Base-by-base conservation (phyloP, 805 yeast species). In the Millerozyma acaciae region DNA sequence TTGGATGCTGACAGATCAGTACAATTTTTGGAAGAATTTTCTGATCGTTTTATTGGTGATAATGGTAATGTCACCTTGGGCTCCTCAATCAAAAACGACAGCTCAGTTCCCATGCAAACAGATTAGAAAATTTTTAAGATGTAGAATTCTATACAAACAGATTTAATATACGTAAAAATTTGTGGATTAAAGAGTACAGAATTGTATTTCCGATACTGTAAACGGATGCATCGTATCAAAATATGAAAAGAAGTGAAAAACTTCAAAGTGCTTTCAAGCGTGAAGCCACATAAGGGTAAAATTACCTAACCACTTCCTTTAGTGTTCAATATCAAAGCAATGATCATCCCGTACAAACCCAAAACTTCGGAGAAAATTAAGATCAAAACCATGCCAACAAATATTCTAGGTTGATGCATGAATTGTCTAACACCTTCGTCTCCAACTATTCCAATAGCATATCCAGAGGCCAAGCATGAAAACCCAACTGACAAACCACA, bases 401-500 rank as follows among this genome's bases (percentile, higher is more conserved):
- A 86, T 42, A 86, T 68, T 53, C 88, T 73, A 31, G 94, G 90
- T 60, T 86, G 95, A 53, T 84, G 86, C 86, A 85, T 82, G 47
- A 74, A 78, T 50, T 82, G 85, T 50, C 96, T 77, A 29, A 86
- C 95, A 44, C 96, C 96, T 51, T 84, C 94, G 53, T 86, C 96
- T 26, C 96, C 96, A 23, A 86, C 96, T 43, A 86, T 81, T 32
- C 96, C 96, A 65, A 86, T 86, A 38, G 98, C 93, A 62, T 89
- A 93, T 28, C 99, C 99, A 39, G 95, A 84, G 25, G 97, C 89
- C 55, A 93, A 71, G 59, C 97, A 89, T 4, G 97, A 88, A 53
- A 93, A 87, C 2, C 99, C 99, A 27, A 93, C 99, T 22, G 94
- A 78, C 39, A 90, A 65, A 2, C 99, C 99, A 62, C 97, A 88